Percentiles rank a stretch among this genome's conserved stretches.
phyloP scores from a whole-genome alignment of 164 flowering plant species.

The Chimonanthus salicifolius region DNA sequence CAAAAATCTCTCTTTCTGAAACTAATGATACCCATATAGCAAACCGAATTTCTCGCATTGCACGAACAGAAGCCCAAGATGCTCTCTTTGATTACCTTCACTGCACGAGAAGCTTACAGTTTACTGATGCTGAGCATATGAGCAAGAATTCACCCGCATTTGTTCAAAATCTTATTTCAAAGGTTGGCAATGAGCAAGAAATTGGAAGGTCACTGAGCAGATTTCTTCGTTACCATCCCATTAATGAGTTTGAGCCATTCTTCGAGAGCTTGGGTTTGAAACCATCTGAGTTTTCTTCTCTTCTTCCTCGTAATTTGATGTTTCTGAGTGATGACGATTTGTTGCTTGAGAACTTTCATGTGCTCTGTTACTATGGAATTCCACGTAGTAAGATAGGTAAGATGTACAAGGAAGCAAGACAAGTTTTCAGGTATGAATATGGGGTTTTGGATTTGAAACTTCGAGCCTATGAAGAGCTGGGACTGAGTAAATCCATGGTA shows the following conservation, averaged over 20 bases:
- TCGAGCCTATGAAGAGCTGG: conserved; percentile 24
- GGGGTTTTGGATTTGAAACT: conserved; percentile 34
- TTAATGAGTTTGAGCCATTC: conserved; percentile 85
- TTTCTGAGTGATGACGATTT: conserved; percentile 54
- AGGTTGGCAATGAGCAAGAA: conserved; percentile 26
- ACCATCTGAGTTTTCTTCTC: conserved; percentile 27
- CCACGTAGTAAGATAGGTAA: conserved; percentile 51
- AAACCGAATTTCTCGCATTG: conserved; percentile 1
- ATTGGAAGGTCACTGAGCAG: conserved; percentile 32
- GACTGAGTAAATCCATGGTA: conserved; percentile 30
- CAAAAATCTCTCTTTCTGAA: no score
- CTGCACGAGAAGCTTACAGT: conserved; percentile 47
- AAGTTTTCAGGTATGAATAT: conserved; percentile 42
- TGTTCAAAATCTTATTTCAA: conserved; percentile 34
- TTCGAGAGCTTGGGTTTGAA: conserved; percentile 79
- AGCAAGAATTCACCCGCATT: conserved; percentile 64
- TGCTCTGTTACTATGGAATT: conserved; percentile 61
- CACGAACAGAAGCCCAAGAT: conserved; percentile 30
- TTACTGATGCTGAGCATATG: conserved; percentile 64
- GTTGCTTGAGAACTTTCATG: conserved; percentile 52
- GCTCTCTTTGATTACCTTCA: conserved; percentile 70
- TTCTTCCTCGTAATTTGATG: conserved; percentile 52
- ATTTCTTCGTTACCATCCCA: conserved; percentile 64
- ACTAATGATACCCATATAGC: no score
- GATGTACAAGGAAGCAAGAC: conserved; percentile 48